Percentiles rank a stretch among this genome's conserved stretches.
These are phyloP conservation scores for Acaromyces ingoldii DNA, from an alignment of 1,284 basidiomycete species.

Conservation along the genomic window DNA sequence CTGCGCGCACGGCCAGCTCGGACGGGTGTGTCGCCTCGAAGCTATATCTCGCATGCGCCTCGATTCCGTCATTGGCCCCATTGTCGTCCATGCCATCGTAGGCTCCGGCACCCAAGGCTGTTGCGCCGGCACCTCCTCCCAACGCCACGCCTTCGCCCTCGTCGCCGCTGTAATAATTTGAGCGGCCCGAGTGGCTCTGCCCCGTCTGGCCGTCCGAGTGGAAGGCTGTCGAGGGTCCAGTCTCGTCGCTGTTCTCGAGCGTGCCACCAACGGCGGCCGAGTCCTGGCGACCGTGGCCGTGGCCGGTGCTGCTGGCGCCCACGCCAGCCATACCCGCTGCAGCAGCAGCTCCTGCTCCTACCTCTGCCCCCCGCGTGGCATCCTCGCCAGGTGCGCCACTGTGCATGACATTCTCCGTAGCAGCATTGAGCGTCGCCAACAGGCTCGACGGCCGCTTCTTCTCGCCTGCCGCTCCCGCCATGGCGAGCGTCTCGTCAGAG, in stretches of 20 bases:
- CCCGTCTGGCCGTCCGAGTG: conserved; percentile 36
- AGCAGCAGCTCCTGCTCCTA: conserved; percentile 52
- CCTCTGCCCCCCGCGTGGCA: conserved; percentile 64
- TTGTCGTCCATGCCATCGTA: conserved; percentile 7
- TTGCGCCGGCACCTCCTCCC: conserved; percentile 12
- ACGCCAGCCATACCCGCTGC: conserved; percentile 3
- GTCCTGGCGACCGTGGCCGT: conserved; percentile 55
- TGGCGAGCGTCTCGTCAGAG: conserved; percentile 31
- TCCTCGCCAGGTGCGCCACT: conserved; percentile 82
- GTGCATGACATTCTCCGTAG: conserved; percentile 77
- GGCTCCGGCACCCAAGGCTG: background rate
- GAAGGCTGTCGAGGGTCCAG: conserved; percentile 43
- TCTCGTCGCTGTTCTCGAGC: conserved; percentile 28
- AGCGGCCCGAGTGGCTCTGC: conserved; percentile 22
- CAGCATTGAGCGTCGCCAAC: conserved; percentile 46
- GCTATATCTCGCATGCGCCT: conserved; percentile 40
- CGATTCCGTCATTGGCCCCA: conserved; percentile 29
- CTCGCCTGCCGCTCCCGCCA: conserved; percentile 13
- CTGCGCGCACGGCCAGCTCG: conserved; percentile 33
- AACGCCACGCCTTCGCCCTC: conserved; percentile 16
- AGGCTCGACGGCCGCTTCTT: conserved; percentile 39
- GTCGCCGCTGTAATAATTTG: conserved; percentile 50
- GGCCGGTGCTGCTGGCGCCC: conserved; percentile 8
- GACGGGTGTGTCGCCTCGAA: conserved; percentile 43
- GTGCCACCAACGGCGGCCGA: conserved; percentile 18